phyloP scores from a whole-genome alignment of 495 filamentous ascomycete species.

The Chaetomium tenue region DNA sequence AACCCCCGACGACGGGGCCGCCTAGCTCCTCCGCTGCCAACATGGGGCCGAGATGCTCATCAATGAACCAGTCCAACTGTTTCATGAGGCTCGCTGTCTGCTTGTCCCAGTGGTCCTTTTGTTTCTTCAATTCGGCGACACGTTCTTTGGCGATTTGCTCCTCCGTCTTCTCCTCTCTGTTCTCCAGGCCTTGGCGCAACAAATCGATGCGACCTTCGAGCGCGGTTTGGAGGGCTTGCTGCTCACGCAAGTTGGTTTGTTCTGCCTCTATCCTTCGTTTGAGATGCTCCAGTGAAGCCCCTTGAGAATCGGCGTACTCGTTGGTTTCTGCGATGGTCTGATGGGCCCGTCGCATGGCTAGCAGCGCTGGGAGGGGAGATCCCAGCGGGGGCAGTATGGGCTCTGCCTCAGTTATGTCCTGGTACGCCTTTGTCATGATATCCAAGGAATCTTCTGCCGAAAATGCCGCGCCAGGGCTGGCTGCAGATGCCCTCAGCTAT shows the following conservation, averaged over 20 bases:
- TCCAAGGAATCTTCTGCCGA: slow-evolving; percentile 39
- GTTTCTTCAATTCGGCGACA: slow-evolving; percentile 56
- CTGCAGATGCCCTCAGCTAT: slow-evolving; percentile 25
- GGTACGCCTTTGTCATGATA: slow-evolving; percentile 64
- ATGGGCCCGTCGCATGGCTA: slow-evolving; percentile 65
- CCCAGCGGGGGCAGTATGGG: slow-evolving; percentile 62
- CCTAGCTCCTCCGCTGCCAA: slow-evolving; percentile 83
- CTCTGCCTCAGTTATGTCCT: slow-evolving; percentile 56
- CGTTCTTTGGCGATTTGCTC: slow-evolving; percentile 60
- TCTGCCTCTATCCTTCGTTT: slow-evolving; percentile 58
- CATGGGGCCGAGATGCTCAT: slow-evolving; percentile 71
- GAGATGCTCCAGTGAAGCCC: slow-evolving; percentile 52
- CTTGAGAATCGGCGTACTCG: slow-evolving; percentile 55
- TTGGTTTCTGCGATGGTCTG: slow-evolving; percentile 63
- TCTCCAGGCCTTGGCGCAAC: slow-evolving; percentile 54
- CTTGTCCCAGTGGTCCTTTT: slow-evolving; percentile 54
- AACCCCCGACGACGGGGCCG: slow-evolving; percentile 78
- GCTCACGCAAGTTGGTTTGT: slow-evolving; percentile 60
- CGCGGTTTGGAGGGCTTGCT: slow-evolving; percentile 57
- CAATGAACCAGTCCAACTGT: slow-evolving; percentile 69
- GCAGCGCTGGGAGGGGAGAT: slow-evolving; percentile 67
- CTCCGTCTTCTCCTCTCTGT: slow-evolving; percentile 55
- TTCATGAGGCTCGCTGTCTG: slow-evolving; percentile 58
- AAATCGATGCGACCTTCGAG: slow-evolving; percentile 48
- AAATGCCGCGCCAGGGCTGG: slow-evolving; percentile 14